A percentile compares a stretch with the other conserved stretches of the same genome.
Evolutionary conservation across 768 basidiomycete genomes (phyloP).

Genomic region (Amanita thiersii): DNA sequence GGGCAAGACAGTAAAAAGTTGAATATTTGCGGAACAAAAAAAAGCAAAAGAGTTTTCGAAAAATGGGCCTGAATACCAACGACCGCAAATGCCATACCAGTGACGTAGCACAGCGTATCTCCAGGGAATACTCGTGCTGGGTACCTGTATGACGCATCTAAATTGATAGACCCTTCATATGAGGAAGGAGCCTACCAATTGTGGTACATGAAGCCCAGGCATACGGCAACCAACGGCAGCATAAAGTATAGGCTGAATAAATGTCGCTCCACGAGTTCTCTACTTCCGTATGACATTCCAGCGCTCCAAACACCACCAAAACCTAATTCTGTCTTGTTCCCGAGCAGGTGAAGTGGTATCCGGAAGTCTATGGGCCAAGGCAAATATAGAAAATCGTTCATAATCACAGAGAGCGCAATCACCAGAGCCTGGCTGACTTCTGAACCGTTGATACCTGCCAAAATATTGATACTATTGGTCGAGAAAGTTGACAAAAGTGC

Average conservation of each 20-base stretch:
- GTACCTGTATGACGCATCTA: constrained; percentile 52
- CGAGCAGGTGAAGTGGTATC: constrained; percentile 64
- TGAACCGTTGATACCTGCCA: constrained; percentile 95
- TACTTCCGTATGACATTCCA: constrained; percentile 80
- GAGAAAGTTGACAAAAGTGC: constrained; percentile 91
- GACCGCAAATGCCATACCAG: constrained; percentile 98
- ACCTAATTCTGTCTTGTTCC: constrained; percentile 56
- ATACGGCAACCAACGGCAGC: constrained; percentile 89
- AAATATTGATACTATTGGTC: constrained; percentile 97
- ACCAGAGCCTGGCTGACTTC: constrained; percentile 92
- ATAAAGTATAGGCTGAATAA: constrained; percentile 97
- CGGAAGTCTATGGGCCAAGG: constrained; percentile 76
- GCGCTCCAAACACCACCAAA: constrained; percentile 77
- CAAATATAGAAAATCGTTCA: constrained; percentile 93
- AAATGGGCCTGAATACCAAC: constrained; percentile 97
- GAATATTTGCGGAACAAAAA: constrained; percentile 98
- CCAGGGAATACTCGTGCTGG: constrained; percentile 93
- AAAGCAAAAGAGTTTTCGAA: constrained; percentile 90
- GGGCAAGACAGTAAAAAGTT: constrained; percentile 94
- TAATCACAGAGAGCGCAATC: constrained; percentile 81
- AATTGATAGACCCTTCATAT: constrained; percentile 1
- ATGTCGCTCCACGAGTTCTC: constrained; percentile 85
- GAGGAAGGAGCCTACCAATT: constrained; percentile 66
- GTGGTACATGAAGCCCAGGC: constrained; percentile 85
- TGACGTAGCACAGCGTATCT: constrained; percentile 95